Evolutionary conservation across 2,329 filamentous ascomycete genomes (phyloP), one percentile per base, ranked within the genome.

Genomic region (Penicillium sp.): DNA sequence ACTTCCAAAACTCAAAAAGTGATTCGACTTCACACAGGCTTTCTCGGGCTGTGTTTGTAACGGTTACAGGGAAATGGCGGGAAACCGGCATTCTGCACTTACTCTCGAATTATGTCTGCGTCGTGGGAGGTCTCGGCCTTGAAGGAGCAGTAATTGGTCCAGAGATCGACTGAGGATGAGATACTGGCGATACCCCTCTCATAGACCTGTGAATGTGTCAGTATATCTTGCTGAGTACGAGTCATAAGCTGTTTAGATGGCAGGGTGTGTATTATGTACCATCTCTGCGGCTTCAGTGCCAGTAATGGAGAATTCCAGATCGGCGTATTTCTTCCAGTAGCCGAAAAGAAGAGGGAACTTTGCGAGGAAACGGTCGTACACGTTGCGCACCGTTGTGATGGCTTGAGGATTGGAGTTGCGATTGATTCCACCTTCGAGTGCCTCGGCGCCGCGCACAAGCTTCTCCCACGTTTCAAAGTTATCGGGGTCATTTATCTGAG

Each of bases 321-420:
- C 91, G 64, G 93, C 93, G 78, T 97, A 98, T 69, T 96, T 97
- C 76, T 97, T 97, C 93, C 93, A 98, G 75, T 97, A 98, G 45
- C 91, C 93, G 63, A 97, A 98, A 35, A 97, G 82, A 9, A 97
- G 79, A 3, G 93, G 93, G 57, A 96, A 98, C 66, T 95, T 96
- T 52, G 88, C 82, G 24, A 98, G 84, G 65, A 98, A 94, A 41
- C 86, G 83, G 68, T 98, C 90, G 74, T 95, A 97, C 53, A 88
- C 82, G 68, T 88, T 83, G 70, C 93, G 86, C 47, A 90, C 85
- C 9, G 89, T 85, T 18, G 89, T 84, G 60, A 98, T 90, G 27
- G 93, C 88, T 64, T 94, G 88, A 1, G 93, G 90, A 66, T 88
- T 96, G 37, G 93, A 97, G 73, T 98, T 98, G 60, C 93, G 86